Conservation (phyloP, 768 basidiomycete species). For the Boletus sp. region DNA sequence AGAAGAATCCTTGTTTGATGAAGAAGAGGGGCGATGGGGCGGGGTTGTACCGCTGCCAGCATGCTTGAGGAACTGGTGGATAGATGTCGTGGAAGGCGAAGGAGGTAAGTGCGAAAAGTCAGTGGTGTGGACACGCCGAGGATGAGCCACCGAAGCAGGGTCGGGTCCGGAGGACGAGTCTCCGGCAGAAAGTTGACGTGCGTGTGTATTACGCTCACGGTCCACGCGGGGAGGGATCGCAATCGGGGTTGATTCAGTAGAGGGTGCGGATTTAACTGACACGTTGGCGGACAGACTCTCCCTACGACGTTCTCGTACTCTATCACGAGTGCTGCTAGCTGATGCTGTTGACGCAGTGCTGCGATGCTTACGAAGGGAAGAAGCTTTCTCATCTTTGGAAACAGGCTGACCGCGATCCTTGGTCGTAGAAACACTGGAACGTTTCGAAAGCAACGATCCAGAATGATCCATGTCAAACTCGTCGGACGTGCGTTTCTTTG, state of each 20-base stretch:
- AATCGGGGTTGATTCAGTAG: slow-evolving; percentile 22
- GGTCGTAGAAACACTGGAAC: slow-evolving; percentile 29
- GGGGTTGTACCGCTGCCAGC: slow-evolving; percentile 39
- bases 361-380: slow-evolving; percentile 60
- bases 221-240: slow-evolving; percentile 22
- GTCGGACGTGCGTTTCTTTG: slow-evolving; percentile 75
- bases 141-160: slow-evolving; percentile 39
- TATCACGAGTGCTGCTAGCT: slow-evolving; percentile 38
- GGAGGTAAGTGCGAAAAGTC: slow-evolving; percentile 91
- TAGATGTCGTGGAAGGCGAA: slow-evolving; percentile 86
- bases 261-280: slow-evolving; percentile 31
- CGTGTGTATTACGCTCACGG: slow-evolving; percentile 44
- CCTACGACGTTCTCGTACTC: slow-evolving; percentile 50
- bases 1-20: slow-evolving; percentile 40
- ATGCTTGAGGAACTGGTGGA: slow-evolving; percentile 75
- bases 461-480: slow-evolving; percentile 79
- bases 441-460: slow-evolving; percentile 57
- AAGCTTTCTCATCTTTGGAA: slow-evolving; percentile 48
- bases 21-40: slow-evolving; percentile 31
- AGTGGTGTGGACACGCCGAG: slow-evolving; percentile 62
- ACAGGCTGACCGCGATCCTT: slow-evolving; percentile 26
- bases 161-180: slow-evolving; percentile 61
- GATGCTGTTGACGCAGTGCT: slow-evolving; percentile 60
- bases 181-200: slow-evolving; percentile 64
- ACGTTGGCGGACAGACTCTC: slow-evolving; percentile 45